Evolutionary conservation across 495 filamentous ascomycete species (phyloP).

Genomic region (Tuber aestivum): DNA sequence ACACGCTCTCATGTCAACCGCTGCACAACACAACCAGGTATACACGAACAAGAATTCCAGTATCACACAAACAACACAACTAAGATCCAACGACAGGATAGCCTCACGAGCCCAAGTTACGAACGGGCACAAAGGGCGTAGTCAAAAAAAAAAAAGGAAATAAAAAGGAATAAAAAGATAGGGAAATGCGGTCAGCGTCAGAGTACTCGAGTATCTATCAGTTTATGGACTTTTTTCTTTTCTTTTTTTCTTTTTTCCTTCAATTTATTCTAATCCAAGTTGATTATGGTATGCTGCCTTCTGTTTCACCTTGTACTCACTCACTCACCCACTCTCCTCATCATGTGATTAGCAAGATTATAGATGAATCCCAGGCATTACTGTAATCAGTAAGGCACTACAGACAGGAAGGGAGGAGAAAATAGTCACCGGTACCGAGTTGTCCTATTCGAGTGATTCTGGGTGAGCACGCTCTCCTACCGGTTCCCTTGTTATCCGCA

Average conservation of each 20-base stretch:
- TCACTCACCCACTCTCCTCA: not conserved
- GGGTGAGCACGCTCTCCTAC: not conserved
- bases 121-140: not conserved
- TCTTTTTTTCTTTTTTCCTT: not conserved
- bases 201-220: no score
- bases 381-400: not conserved
- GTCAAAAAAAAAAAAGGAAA: not conserved
- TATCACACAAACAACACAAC: not conserved
- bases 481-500: not conserved
- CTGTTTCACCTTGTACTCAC: not conserved
- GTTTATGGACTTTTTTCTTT: not conserved
- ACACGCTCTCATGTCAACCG: not conserved
- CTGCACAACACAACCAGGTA: not conserved
- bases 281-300: not conserved
- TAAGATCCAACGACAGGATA: not conserved
- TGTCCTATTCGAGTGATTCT: not conserved
- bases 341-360: not conserved
- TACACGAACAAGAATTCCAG: not conserved
- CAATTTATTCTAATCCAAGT: not conserved
- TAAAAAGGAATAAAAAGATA: not conserved
- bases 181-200: not conserved
- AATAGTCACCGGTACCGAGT: not conserved
- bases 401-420: not conserved
- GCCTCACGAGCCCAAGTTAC: not conserved
- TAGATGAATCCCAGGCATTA: not conserved